Base-by-base conservation (phyloP, 306 rosid genomes). In the Nissolia schottii region DNA sequence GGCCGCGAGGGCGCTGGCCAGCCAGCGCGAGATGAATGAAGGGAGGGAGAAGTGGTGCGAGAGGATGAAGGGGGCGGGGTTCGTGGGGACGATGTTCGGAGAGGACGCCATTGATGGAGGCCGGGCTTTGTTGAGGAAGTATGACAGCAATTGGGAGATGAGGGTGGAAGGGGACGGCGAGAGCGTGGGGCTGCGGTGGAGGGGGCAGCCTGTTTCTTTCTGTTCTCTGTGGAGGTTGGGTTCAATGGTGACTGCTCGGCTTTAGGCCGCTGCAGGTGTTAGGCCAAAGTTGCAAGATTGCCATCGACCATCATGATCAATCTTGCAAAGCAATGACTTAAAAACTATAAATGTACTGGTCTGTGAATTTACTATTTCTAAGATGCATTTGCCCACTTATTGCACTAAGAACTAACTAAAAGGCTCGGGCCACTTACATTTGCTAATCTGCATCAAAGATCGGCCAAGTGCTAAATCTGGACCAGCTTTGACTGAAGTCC, bases 61-160 rank as follows among this genome's bases (percentile, higher is more conserved):
- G 48, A 87, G 94, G 77, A 90, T 93, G 97, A 86, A 74, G 55
- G 85, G 73, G 20, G 85, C 70, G 0, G 94, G 96, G 73, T 93
- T 93, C 27, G 86, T 35, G 1, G 86, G 80, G 25, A 88, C 83
- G 75, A 12, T 49, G 2, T 80, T 85, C 5, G 91, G 83, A 3
- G 98, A 87, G 69, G 97, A 90, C 41, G 83, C 86, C 41, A 79
- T 87, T 7, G 97, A 93, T 48, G 94, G 90, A 14, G 96, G 79
- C 62, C 54, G 92, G 82, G 96, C 94, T 67, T 82, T 89, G 77
- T 55, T 93, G 77, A 89, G 97, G 81, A 93, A 90, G 78, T 90
- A 93, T 61, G 98, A 93, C 31, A 73, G 41, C 8, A 89, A 89
- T 28, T 93, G 97, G 96, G 98, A 91, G 76, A 91, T 89, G 92